Percentiles rank a stretch among this genome's conserved stretches.
These are phyloP conservation scores for Venustampulla echinocandica DNA, from an alignment of 495 filamentous ascomycete genomes.

Conservation along the genomic window DNA sequence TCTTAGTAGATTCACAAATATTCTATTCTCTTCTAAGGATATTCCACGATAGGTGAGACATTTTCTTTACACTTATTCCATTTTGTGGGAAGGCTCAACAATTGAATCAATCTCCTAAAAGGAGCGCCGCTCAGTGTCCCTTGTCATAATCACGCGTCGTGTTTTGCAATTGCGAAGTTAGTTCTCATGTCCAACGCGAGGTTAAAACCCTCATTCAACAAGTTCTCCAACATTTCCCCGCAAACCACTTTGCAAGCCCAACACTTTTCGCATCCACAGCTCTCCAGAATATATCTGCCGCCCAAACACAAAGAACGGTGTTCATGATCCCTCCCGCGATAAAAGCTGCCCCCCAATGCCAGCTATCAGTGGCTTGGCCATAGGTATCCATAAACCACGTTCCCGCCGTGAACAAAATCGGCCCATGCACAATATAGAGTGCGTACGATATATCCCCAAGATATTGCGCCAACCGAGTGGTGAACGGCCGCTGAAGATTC, in stretches of 20 bases:
- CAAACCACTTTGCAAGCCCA: constrained; percentile 39
- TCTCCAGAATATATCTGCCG: constrained; percentile 47
- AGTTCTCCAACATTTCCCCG: not conserved
- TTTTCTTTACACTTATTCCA: too few species aligned
- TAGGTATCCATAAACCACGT: not conserved
- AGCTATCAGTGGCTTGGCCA: constrained; percentile 3
- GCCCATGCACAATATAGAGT: constrained; percentile 49
- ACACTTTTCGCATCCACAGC: constrained; percentile 43
- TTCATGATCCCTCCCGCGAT: constrained; percentile 34
- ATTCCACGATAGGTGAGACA: too few species aligned
- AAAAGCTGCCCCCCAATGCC: constrained; percentile 10
- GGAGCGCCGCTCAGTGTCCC: too few species aligned
- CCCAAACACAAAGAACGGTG: constrained; percentile 39
- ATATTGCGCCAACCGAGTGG: constrained; percentile 47
- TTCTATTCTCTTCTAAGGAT: too few species aligned
- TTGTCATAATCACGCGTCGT: too few species aligned
- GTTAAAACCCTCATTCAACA: not conserved
- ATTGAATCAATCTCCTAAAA: too few species aligned
- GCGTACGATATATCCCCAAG: constrained; percentile 48
- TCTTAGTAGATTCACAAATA: too few species aligned
- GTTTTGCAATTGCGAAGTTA: too few species aligned
- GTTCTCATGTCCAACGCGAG: not conserved
- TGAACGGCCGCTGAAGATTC: constrained; percentile 42
- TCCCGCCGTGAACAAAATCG: constrained; percentile 35
- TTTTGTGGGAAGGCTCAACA: too few species aligned